Conservation (phyloP, 1,139 yeast species). For the Yamadazyma taylorii region DNA sequence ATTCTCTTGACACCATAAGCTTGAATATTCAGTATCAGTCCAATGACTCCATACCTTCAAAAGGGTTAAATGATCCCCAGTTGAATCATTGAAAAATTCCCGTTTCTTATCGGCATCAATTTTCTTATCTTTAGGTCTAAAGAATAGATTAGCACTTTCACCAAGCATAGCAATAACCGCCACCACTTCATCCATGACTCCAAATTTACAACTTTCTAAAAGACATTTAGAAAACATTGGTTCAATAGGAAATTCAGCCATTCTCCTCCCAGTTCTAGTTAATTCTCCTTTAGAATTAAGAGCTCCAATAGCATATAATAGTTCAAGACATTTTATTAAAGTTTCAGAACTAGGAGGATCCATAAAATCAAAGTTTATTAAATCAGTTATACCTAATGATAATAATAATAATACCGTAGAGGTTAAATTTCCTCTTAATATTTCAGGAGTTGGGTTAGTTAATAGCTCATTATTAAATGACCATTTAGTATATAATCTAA, state of each 20-base stretch:
- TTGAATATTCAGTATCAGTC: slow-evolving; percentile 68
- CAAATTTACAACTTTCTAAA: slow-evolving; percentile 57
- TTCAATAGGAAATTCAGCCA: slow-evolving; percentile 93
- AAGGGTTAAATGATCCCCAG: slow-evolving; percentile 76
- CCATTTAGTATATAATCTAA: slow-evolving; percentile 83
- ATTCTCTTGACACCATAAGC: slow-evolving; percentile 86
- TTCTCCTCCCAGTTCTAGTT: slow-evolving; percentile 75
- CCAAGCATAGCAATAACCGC: slow-evolving; percentile 81
- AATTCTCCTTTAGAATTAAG: slow-evolving; percentile 75
- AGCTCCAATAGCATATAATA: slow-evolving; percentile 85
- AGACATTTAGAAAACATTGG: slow-evolving; percentile 84
- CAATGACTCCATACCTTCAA: slow-evolving; percentile 77
- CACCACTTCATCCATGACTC: slow-evolving; percentile 64
- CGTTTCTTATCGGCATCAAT: slow-evolving; percentile 66
- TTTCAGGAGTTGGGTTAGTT: slow-evolving; percentile 83
- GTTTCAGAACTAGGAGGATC: slow-evolving; percentile 80
- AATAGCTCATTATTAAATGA: slow-evolving; percentile 79
- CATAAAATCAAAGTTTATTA: slow-evolving; percentile 82
- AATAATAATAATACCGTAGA: slow-evolving; percentile 72
- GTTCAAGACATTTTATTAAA: slow-evolving; percentile 73
- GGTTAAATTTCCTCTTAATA: slow-evolving; percentile 75
- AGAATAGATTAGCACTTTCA: slow-evolving; percentile 72
- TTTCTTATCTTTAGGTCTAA: slow-evolving; percentile 69
- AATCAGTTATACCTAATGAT: slow-evolving; percentile 79
- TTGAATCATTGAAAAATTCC: slow-evolving; percentile 48